Evolutionary conservation across 225 moss, liverwort and hornwort genomes (phyloP), one percentile per base, ranked within the genome.

Genomic region (Rhytidiadelphus loreus): DNA sequence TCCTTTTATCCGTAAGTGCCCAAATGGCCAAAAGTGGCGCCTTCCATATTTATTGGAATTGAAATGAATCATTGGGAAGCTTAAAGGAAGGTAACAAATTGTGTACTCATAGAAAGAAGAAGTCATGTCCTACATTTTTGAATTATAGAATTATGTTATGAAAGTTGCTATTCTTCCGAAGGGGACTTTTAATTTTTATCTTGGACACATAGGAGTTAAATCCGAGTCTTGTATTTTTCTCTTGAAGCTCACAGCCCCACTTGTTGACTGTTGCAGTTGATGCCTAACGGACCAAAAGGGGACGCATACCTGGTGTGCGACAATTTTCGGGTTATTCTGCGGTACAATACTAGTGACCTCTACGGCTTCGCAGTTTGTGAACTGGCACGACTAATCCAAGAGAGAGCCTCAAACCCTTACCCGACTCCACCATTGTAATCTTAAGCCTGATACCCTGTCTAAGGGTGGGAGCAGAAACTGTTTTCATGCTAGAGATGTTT

Each of bases 331-430:
- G 92, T 93, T 10, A 87, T 96, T 80, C 81, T 96, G 55, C 91
- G 90, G 46, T 96, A 96, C 89, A 96, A 96, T 85, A 7, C 87
- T 25, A 92, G 91, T 62, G 73, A 86, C 41, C 90, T 95, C 9
- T 96, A 96, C 73, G 92, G 91, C 73, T 92, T 95, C 44, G 93
- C 96, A 7, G 94, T 96, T 3, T 94, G 93, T 87, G 93, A 96
- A 85, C 85, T 96, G 89, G 94, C 96, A 55, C 91, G 94, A 43
- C 86, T 91, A 70, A 93, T 96, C 44, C 92, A 93, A 81, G 92
- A 93, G 87, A 88, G 93, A 89, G 83, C 90, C 65, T 65, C 86
- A 33, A 88, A 78, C 56, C 92, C 91, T 62, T 93, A 88, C 57
- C 93, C 92, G 33, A 92, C 93, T 81, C 92, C 92, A 46, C 88